phyloP scores from a whole-genome alignment of 23 red algal species.

The Gracilariopsis chorda region DNA sequence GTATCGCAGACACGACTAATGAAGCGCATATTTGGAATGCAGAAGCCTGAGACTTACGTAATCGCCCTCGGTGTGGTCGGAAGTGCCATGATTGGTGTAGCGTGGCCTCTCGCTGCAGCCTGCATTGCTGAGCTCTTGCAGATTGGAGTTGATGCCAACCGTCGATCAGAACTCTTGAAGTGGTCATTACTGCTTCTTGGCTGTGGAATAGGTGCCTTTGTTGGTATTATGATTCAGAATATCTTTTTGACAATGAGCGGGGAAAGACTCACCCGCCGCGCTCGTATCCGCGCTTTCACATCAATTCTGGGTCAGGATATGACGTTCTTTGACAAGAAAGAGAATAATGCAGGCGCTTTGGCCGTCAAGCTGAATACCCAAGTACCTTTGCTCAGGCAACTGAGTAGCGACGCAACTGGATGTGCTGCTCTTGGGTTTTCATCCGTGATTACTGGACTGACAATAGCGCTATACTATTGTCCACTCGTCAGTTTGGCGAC shows the following conservation, averaged over 20 bases:
- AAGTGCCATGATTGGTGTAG: background rate
- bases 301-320: slow-evolving; percentile 65
- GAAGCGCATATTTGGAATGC: background rate
- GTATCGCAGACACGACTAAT: background rate
- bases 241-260: slow-evolving; percentile 59
- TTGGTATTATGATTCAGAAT: slow-evolving; percentile 18
- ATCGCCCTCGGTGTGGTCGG: slow-evolving; percentile 2
- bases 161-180: background rate
- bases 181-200: slow-evolving; percentile 19
- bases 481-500: slow-evolving; percentile 39
- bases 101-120: slow-evolving; percentile 21
- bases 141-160: background rate
- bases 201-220: slow-evolving; percentile 2
- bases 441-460: slow-evolving; percentile 32
- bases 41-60: background rate
- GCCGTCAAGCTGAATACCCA: slow-evolving; percentile 23
- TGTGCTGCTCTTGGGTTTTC: slow-evolving; percentile 1
- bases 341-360: slow-evolving; percentile 51
- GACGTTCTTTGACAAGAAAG: slow-evolving; percentile 61
- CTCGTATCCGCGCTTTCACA: slow-evolving; percentile 52
- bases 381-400: background rate
- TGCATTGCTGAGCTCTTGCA: slow-evolving; percentile 3
- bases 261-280: slow-evolving; percentile 57
- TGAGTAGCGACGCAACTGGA: slow-evolving; percentile 28
- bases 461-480: slow-evolving; percentile 24